These are phyloP conservation scores for Spencermartinsiella europaea DNA, from an alignment of 805 yeast species.

Conservation along the genomic window DNA sequence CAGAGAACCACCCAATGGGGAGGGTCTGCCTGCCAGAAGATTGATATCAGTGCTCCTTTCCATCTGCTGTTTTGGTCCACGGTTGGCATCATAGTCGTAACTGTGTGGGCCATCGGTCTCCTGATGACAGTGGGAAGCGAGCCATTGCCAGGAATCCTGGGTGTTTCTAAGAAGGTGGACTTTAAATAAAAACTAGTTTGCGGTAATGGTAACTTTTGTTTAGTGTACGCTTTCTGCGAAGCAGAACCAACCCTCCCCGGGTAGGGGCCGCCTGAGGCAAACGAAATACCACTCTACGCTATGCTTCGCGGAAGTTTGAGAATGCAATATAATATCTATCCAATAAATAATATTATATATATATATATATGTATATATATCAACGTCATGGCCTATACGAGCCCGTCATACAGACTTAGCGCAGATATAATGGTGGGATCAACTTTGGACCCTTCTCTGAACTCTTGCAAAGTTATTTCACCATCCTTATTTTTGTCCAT, in stretches of 20 bases:
- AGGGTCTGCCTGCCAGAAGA: slow-evolving; percentile 55
- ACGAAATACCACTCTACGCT: neutral
- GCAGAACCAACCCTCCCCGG: neutral
- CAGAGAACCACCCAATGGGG: slow-evolving; percentile 34
- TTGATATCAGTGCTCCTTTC: slow-evolving; percentile 60
- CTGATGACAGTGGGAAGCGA: slow-evolving; percentile 51
- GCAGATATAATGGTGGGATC: slow-evolving; percentile 77
- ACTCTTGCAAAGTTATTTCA: slow-evolving; percentile 75
- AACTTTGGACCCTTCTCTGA: slow-evolving; percentile 69
- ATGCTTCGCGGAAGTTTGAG: neutral
- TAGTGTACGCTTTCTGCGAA: no score
- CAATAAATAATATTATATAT: neutral
- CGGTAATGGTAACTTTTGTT: neutral
- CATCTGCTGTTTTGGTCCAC: slow-evolving; percentile 67
- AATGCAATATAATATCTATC: no score
- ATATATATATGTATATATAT: neutral
- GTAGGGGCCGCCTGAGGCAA: neutral
- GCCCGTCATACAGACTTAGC: slow-evolving; percentile 71
- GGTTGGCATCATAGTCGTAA: slow-evolving; percentile 41
- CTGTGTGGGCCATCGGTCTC: slow-evolving; percentile 49
- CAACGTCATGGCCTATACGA: slow-evolving; percentile 44
- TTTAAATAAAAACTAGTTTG: no score
- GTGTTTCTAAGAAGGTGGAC: slow-evolving; percentile 41
- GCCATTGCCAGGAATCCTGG: slow-evolving; percentile 63
- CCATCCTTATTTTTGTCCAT: slow-evolving; percentile 69